phyloP scores from a whole-genome alignment of 2,329 filamentous ascomycete genomes.

The Alternaria solani region DNA sequence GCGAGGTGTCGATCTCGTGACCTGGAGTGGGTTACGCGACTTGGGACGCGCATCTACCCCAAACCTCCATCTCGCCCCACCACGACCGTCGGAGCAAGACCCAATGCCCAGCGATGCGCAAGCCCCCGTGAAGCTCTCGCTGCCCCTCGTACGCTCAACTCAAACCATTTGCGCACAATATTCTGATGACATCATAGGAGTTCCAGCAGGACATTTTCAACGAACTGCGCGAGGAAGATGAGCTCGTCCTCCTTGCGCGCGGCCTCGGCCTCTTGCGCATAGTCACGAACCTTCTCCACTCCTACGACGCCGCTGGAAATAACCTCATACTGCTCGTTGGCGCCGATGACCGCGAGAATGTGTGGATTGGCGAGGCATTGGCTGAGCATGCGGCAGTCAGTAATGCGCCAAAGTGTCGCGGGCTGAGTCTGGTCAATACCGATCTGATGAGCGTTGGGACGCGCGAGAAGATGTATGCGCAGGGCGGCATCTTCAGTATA shows the following conservation, averaged over 20 bases:
- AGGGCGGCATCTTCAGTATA: conserved; percentile 92
- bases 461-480: conserved; percentile 88
- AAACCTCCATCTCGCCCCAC: conserved; percentile 24
- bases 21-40: conserved; percentile 28
- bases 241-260: conserved; percentile 88
- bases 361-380: conserved; percentile 94
- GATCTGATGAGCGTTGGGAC: conserved; percentile 87
- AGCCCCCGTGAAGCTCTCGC: conserved; percentile 77
- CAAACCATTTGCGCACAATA: conserved; percentile 5
- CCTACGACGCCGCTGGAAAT: conserved; percentile 94
- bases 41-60: conserved; percentile 27
- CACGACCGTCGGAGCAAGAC: conserved; percentile 25
- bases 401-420: conserved; percentile 79
- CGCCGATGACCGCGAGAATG: conserved; percentile 91
- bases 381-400: conserved; percentile 95
- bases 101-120: conserved; percentile 53
- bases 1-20: conserved; percentile 31
- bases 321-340: conserved; percentile 90
- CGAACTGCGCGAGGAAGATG: conserved; percentile 78
- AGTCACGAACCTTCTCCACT: conserved; percentile 94
- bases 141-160: conserved; percentile 68
- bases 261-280: conserved; percentile 91
- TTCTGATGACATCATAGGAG: conserved; percentile 59
- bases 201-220: conserved; percentile 96
- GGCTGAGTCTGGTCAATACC: conserved; percentile 91